Base-by-base conservation (phyloP, 164 flowering plant genomes). In the Santalum album region DNA sequence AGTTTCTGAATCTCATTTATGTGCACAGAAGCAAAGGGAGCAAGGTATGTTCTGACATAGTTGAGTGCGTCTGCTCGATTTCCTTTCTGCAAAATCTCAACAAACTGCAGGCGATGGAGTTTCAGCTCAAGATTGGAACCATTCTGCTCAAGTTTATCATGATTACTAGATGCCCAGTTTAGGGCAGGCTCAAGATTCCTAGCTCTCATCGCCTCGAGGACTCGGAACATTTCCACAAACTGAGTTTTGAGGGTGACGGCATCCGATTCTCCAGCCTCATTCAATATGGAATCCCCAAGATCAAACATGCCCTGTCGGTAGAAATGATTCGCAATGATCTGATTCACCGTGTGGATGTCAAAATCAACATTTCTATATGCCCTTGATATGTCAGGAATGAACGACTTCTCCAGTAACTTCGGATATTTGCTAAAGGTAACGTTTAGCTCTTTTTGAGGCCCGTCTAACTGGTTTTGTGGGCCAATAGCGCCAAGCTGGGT, bases 331-430 rank as follows among this genome's bases (percentile, higher is more conserved):
- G 84, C 84, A 47, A 88, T 78, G 20, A 88, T 84, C 53, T 78
- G 80, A 59, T 82, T 87, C 7, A 84, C 55, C 0, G 62, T 75
- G 45, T 78, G 75, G 2, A 29, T 43, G 50, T 91, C 92, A 60
- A 79, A 83, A 4, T 84, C 87, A 35, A 82, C 67, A 58, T 77
- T 76, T 57, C 90, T 74, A 61, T 80, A 84, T 12, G 95, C 87
- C 75, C 77, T 86, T 44, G 92, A 80, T 56, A 86, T 86, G 58
- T 87, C 90, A 10, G 92, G 75, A 70, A 66, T 78, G 62, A 88
- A 80, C 14, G 59, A 61, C 65, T 86, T 87, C 67, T 91, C 95
- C 22, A 86, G 78, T 55, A 69, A 65, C 57, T 86, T 88, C 6
- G 66, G 62, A 27, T 77, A 88, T 72, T 86, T 88, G 88, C 73